Conservation (phyloP, 2,329 filamentous ascomycete genomes). For the Colletotrichum tofieldiae region DNA sequence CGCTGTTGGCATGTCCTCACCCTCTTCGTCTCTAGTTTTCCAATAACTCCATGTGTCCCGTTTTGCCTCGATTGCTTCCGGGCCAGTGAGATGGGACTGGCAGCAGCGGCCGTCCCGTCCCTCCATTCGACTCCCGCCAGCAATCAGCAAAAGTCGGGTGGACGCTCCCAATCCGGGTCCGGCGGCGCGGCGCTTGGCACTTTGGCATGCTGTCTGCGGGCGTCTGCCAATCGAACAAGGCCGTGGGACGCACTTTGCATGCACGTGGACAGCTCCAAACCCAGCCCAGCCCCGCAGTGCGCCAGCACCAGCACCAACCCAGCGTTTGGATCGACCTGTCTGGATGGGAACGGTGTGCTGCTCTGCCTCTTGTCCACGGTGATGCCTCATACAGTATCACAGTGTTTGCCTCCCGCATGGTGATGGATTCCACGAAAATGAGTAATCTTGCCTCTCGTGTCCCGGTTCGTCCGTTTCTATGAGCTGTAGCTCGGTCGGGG, state of each 20-base stretch:
- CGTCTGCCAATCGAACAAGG: constrained; percentile 19
- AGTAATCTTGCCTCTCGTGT: background rate
- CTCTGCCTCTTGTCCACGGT: background rate
- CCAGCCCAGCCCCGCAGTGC: constrained; percentile 3
- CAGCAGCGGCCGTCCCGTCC: background rate
- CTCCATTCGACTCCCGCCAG: constrained; percentile 7
- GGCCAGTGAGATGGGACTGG: background rate
- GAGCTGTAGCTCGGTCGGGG: background rate
- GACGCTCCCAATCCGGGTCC: constrained; percentile 41
- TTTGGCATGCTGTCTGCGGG: constrained; percentile 9
- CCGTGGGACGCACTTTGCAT: constrained; percentile 8
- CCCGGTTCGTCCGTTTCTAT: background rate
- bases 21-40: background rate
- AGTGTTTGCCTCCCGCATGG: constrained; percentile 6
- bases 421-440: constrained; percentile 13
- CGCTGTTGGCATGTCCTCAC: background rate
- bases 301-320: constrained; percentile 5
- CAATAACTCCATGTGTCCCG: background rate
- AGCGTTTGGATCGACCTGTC: background rate
- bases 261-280: constrained; percentile 16
- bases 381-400: constrained; percentile 2
- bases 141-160: constrained; percentile 26
- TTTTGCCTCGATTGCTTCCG: constrained; percentile 9
- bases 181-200: constrained; percentile 37
- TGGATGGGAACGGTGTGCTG: constrained; percentile 2